Percentiles rank a stretch among this genome's conserved stretches.
Evolutionary conservation across 1,284 basidiomycete species (phyloP).

Genomic region (Blastosporella zonata): DNA sequence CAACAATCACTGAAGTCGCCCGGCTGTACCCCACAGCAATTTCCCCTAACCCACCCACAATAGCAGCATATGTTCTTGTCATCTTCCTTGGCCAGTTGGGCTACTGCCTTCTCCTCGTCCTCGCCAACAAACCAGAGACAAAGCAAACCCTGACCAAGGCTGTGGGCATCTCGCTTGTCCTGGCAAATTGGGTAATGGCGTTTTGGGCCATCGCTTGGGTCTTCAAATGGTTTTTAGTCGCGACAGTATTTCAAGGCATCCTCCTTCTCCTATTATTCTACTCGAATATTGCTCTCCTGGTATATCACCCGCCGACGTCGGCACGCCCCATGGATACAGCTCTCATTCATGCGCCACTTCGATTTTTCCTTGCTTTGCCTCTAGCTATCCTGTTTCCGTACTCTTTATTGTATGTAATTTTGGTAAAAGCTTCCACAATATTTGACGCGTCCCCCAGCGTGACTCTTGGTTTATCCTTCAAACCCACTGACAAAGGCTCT

Average conservation of each 20-base stretch:
- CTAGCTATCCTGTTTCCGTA: constrained; percentile 40
- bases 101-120: constrained; percentile 74
- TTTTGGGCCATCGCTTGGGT: constrained; percentile 83
- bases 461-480: constrained; percentile 49
- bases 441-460: constrained; percentile 39
- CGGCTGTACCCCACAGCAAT: constrained; percentile 65
- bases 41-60: constrained; percentile 62
- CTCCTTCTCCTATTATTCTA: constrained; percentile 60
- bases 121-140: constrained; percentile 73
- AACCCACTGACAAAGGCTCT: constrained; percentile 34
- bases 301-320: constrained; percentile 59
- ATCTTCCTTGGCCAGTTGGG: constrained; percentile 70
- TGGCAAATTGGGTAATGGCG: constrained; percentile 82
- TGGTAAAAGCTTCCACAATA: background rate
- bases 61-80: constrained; percentile 64
- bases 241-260: constrained; percentile 61
- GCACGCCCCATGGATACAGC: constrained; percentile 59
- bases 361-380: constrained; percentile 69
- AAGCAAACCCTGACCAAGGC: constrained; percentile 75
- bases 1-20: constrained; percentile 44
- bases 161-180: constrained; percentile 74
- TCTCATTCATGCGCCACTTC: constrained; percentile 71
- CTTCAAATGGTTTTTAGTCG: constrained; percentile 57
- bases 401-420: constrained; percentile 44
- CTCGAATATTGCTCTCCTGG: constrained; percentile 62